A percentile compares a stretch with the other conserved stretches of the same genome.
phyloP scores from a whole-genome alignment of 768 basidiomycete genomes.

The Gautieria morchelliformis region DNA sequence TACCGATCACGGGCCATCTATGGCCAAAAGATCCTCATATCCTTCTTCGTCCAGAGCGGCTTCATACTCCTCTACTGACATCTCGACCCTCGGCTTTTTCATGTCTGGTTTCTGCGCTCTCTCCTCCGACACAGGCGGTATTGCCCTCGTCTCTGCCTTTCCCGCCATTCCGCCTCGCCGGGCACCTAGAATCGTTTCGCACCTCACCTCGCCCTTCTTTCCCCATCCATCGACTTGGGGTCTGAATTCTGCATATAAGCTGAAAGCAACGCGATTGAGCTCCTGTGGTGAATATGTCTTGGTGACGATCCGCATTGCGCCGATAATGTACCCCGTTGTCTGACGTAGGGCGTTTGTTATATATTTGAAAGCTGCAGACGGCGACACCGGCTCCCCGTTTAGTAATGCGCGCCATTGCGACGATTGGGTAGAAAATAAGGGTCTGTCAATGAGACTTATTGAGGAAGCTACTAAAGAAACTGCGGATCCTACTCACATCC shows the following conservation, averaged over 20 bases:
- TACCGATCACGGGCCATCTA: not conserved
- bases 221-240: conserved; percentile 82
- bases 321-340: conserved; percentile 67
- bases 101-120: conserved; percentile 18
- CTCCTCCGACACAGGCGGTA: conserved; percentile 10
- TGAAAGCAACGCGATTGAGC: conserved; percentile 59
- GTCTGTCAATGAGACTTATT: conserved; percentile 33
- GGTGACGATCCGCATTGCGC: conserved; percentile 63
- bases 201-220: conserved; percentile 62
- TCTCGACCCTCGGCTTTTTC: conserved; percentile 31
- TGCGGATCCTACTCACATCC: conserved; percentile 28
- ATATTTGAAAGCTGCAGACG: conserved; percentile 73
- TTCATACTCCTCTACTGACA: conserved; percentile 46
- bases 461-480: not conserved
- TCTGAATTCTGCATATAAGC: conserved; percentile 80
- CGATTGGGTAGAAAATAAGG: conserved; percentile 62
- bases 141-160: not conserved
- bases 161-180: conserved; percentile 19
- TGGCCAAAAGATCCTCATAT: conserved; percentile 23
- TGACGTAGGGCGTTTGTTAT: conserved; percentile 73
- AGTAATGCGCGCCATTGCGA: conserved; percentile 80
- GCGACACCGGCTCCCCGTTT: conserved; percentile 57
- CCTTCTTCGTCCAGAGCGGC: conserved; percentile 37
- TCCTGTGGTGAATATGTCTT: conserved; percentile 47
- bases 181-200: conserved; percentile 56